A percentile compares a stretch with the other conserved stretches of the same genome.
These are phyloP conservation scores for Macaranga tanarius DNA, from an alignment of 441 rosid species.

Conservation along the genomic window DNA sequence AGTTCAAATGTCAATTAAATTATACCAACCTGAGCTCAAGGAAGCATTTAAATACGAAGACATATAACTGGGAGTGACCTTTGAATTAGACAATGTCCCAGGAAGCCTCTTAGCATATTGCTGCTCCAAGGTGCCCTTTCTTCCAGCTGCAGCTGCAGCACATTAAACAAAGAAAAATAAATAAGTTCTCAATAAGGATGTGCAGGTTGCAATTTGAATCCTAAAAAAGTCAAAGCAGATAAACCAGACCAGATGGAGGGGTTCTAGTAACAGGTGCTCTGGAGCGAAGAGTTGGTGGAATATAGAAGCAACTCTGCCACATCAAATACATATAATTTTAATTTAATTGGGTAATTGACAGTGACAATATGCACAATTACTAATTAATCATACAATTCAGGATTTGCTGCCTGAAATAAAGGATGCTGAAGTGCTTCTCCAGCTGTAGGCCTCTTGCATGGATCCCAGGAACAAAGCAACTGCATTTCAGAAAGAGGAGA, in stretches of 20 bases:
- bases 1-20: neutral
- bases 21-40: slow-evolving; percentile 38
- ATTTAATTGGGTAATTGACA: neutral
- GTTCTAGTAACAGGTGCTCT: slow-evolving; percentile 52
- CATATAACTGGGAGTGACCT: slow-evolving; percentile 40
- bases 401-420: slow-evolving; percentile 67
- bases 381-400: neutral
- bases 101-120: slow-evolving; percentile 48
- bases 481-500: slow-evolving; percentile 20
- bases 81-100: slow-evolving; percentile 42
- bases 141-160: slow-evolving; percentile 40
- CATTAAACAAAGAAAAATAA: neutral
- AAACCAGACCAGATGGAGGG: slow-evolving; percentile 67
- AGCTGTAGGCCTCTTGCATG: slow-evolving; percentile 77
- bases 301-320: slow-evolving; percentile 77
- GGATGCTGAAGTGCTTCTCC: slow-evolving; percentile 91
- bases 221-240: neutral
- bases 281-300: slow-evolving; percentile 83
- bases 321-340: neutral
- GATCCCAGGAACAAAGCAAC: slow-evolving; percentile 96
- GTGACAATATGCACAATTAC: neutral
- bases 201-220: neutral
- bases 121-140: slow-evolving; percentile 53
- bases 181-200: neutral
- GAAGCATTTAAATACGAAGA: slow-evolving; percentile 47